phyloP scores from a whole-genome alignment of 2,329 filamentous ascomycete species.

The Dryadomyces quercus-mongolicae region DNA sequence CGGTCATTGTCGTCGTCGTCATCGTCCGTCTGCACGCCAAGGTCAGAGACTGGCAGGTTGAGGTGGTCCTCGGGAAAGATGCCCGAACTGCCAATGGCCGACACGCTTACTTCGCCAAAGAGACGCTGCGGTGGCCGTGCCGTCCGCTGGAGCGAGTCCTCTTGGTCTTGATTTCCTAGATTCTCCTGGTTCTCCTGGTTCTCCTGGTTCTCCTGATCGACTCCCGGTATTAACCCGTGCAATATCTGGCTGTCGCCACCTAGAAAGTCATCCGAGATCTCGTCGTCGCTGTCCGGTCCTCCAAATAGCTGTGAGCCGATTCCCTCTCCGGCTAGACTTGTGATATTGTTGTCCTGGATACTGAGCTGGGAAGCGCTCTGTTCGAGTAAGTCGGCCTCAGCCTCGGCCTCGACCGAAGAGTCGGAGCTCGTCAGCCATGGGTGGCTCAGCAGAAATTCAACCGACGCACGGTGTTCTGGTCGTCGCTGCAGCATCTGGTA shows the following conservation, averaged over 20 bases:
- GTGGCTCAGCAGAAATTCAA: conserved; percentile 57
- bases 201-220: conserved; percentile 32
- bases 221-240: not conserved
- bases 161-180: conserved; percentile 2
- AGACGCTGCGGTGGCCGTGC: conserved; percentile 22
- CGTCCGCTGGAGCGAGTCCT: conserved; percentile 10
- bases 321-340: not conserved
- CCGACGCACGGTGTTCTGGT: conserved; percentile 63
- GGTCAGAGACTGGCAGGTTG: conserved; percentile 29
- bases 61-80: conserved; percentile 34
- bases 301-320: not conserved
- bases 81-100: conserved; percentile 41
- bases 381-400: conserved; percentile 48
- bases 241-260: conserved; percentile 18
- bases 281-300: conserved; percentile 16
- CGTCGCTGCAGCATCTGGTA: conserved; percentile 69
- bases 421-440: conserved; percentile 49
- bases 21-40: conserved; percentile 9
- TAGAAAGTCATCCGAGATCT: conserved; percentile 12
- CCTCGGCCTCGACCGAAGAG: conserved; percentile 23
- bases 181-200: conserved; percentile 25
- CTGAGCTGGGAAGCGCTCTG: conserved; percentile 52
- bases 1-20: conserved; percentile 6
- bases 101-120: conserved; percentile 44
- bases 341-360: conserved; percentile 26